phyloP scores from a whole-genome alignment of 805 yeast species.

The Jamesozyma spencerorum region DNA sequence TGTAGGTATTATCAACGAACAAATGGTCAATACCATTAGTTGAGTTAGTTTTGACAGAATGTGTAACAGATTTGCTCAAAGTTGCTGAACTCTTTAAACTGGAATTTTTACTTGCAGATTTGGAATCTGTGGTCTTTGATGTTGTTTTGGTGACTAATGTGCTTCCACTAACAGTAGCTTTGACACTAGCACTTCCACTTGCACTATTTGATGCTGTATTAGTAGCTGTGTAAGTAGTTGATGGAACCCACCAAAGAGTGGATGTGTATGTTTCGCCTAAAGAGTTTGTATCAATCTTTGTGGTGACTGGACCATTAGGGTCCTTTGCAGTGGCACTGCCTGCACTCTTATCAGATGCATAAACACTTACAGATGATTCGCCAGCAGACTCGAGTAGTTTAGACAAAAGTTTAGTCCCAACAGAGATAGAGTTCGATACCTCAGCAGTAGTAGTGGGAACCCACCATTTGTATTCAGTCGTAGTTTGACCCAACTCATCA shows the following conservation, averaged over 20 bases:
- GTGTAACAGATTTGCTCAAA: constrained; percentile 1
- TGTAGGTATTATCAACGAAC: background rate
- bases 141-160: background rate
- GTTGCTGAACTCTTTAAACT: constrained; percentile 1
- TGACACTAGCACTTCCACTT: constrained; percentile 1
- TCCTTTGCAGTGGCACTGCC: constrained; percentile 1
- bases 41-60: constrained; percentile 10
- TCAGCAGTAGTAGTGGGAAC: constrained; percentile 5
- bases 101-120: background rate
- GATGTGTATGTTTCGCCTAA: constrained; percentile 19
- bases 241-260: constrained; percentile 28
- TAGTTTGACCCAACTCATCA: constrained; percentile 12
- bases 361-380: background rate
- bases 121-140: background rate
- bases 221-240: constrained; percentile 8
- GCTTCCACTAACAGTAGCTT: constrained; percentile 2
- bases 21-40: constrained; percentile 10
- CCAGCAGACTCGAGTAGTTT: background rate
- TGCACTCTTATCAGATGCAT: background rate
- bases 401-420: background rate
- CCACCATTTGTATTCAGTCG: constrained; percentile 16
- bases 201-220: background rate
- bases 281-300: constrained; percentile 15
- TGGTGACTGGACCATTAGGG: constrained; percentile 15
- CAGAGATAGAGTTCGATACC: background rate